Conservation (phyloP, 2,329 filamentous ascomycete genomes). For the Aspergillus pseudoviridinutans region DNA sequence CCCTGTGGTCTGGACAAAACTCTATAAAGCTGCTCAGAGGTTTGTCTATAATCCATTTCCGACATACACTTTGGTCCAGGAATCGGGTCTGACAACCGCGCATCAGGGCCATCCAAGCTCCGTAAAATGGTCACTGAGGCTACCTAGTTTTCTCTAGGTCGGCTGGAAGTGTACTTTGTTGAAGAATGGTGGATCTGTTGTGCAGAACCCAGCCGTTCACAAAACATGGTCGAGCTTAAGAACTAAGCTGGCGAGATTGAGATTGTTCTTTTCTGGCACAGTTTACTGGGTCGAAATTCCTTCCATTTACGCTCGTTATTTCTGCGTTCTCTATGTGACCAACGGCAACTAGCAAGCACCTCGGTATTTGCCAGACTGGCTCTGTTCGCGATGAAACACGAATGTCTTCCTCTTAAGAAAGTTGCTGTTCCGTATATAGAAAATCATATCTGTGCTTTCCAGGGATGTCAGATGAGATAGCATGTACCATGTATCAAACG, state of each 20-base stretch:
- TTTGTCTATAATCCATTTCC: slow-evolving; percentile 13
- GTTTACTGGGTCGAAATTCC: slow-evolving; percentile 8
- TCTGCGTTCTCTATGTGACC: neutral
- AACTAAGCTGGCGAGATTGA: slow-evolving; percentile 15
- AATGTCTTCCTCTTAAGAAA: neutral
- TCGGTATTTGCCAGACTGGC: neutral
- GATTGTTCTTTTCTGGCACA: slow-evolving; percentile 14
- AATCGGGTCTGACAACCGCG: neutral
- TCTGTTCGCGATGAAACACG: neutral
- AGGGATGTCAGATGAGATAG: neutral
- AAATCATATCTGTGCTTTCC: neutral
- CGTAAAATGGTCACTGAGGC: slow-evolving; percentile 30
- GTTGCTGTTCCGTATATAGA: neutral
- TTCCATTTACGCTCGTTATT: slow-evolving; percentile 6
- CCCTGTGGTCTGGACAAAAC: slow-evolving; percentile 28
- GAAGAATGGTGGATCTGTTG: slow-evolving; percentile 23
- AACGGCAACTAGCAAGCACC: neutral
- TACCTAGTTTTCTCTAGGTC: slow-evolving; percentile 22
- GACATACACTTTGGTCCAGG: neutral
- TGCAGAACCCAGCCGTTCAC: slow-evolving; percentile 9
- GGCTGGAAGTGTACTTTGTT: slow-evolving; percentile 24
- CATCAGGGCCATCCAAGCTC: slow-evolving; percentile 43
- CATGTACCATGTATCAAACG: neutral
- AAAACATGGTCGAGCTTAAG: slow-evolving; percentile 14
- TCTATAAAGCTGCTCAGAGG: slow-evolving; percentile 39